Percentiles rank a stretch among this genome's conserved stretches.
Conservation (phyloP, 2,329 filamentous ascomycete genomes). For the Clarireedia sp. region DNA sequence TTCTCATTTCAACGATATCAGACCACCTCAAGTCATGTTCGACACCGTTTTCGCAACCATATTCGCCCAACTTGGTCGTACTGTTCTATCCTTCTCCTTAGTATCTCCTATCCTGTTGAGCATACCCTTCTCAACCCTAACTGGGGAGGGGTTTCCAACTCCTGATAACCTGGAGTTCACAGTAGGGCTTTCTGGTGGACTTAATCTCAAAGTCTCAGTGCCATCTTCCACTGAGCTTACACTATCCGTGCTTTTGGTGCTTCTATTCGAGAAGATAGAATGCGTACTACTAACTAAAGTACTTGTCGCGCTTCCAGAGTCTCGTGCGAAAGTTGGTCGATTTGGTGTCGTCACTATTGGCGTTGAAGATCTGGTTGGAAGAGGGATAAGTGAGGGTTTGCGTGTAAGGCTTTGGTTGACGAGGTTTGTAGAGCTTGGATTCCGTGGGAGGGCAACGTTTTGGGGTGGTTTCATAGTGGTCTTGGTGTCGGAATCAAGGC, state of each 20-base stretch:
- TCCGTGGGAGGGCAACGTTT: not conserved
- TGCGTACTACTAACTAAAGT: constrained; percentile 15
- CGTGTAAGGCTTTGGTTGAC: not conserved
- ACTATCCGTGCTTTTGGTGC: constrained; percentile 12
- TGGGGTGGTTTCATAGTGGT: not conserved
- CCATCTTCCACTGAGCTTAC: constrained; percentile 13
- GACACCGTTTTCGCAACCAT: constrained; percentile 6
- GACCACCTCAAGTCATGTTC: not conserved
- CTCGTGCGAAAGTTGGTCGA: constrained; percentile 1
- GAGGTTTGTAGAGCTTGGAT: constrained; percentile 7
- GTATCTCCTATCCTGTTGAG: not conserved
- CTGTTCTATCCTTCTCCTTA: not conserved
- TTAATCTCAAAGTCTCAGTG: not conserved
- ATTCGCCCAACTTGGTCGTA: constrained; percentile 11
- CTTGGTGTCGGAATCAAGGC: not conserved
- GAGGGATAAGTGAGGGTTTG: constrained; percentile 2
- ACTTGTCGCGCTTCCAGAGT: constrained; percentile 15
- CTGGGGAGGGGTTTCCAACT: not conserved
- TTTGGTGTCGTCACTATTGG: constrained; percentile 6
- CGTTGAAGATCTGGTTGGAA: constrained; percentile 13
- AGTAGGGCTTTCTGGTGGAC: constrained; percentile 15
- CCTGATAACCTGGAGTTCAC: not conserved
- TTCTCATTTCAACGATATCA: not conserved
- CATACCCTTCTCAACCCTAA: not conserved
- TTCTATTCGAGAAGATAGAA: constrained; percentile 16